Evolutionary conservation across 1,284 basidiomycete species (phyloP), one percentile per base, ranked within the genome.

Genomic region (Microbotryum violaceum): DNA sequence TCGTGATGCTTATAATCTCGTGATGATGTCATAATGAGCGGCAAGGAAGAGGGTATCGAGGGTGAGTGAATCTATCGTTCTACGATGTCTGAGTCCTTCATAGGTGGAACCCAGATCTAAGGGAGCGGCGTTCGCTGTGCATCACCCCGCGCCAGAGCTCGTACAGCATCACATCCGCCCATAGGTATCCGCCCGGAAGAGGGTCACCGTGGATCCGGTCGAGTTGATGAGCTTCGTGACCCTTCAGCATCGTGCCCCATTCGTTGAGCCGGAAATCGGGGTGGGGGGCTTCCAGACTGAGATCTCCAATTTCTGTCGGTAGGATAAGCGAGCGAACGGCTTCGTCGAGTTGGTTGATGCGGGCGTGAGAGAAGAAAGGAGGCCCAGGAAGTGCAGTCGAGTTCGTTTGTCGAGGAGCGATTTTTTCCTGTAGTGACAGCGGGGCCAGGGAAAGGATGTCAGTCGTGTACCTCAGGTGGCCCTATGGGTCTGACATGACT

Each of bases 231-330:
- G 71, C 70, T 29, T 64, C 63, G 44, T 70, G 61, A 14, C 70
- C 71, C 54, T 67, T 68, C n/a, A 72, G 49, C 49, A 72, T 47
- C 48, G 52, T 61, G 20, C 70, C 68, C 65, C 70, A 72, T 33
- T 68, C 61, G 58, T 67, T 69, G 27, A 71, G 55, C 18, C 66
- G 61, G 64, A 66, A 70, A 33, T 67, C 67, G 37, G 56, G 54
- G 44, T 65, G 62, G 4, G 63, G 65, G 4, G 57, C 58, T 16
- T 49, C 49, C 14, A 23, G 4, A 1, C 31, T 56, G 12, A 25
- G 42, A 10, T 52, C 53, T 29, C 56, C 49, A 46, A 37, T 21
- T 16, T 37, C 18, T 29, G 16, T 49, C 49, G 48, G 64, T 46
- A 65, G 55, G 31, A 71, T 62, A 48, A 71, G 66, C 6, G 68